Base-by-base conservation (phyloP, 2,329 filamentous ascomycete species). In the Botrytis squamosa region DNA sequence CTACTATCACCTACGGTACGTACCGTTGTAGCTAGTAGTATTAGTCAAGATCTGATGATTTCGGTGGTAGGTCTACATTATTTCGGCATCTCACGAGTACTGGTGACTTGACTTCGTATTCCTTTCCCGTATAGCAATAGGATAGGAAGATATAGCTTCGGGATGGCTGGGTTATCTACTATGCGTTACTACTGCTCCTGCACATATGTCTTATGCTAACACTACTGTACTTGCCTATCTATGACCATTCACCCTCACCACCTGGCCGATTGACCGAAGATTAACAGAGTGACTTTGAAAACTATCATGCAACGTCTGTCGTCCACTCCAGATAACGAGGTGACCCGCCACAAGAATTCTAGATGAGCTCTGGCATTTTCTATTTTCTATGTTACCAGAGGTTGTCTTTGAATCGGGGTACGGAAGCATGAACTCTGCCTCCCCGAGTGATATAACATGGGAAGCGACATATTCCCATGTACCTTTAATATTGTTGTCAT, bases 361-460 rank as follows among this genome's bases (percentile, higher is more conserved):
- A 65, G 69, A 71, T 63, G 69, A 64, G 62, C 33, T 64, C 57
- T 70, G 55, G n/a, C 62, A 55, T 33, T 52, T n/a, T 70, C 42
- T 40, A 55, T 33, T 33, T n/a, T 64, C 52, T 46, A 49, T 59
- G 57, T 67, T 64, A 57, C 55, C 55, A 60, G n/a, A 68, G 52
- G 64, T 67, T 33, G 63, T 65, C 25, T 71, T 72, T 66, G 72
- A 71, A 79, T 78, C 75, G 77, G 76, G 77, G 76, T 76, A 72
- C 79, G 79, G 79, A 79, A 77, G 78, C 75, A 79, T 44, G 66
- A 76, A 36, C 49, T 66, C 66, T 63, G 73, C 78, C 49, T 79
- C 78, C 78, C 79, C 77, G 75, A 77, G 76, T 77, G 74, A 74
- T 42, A 70, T 66, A 72, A 74, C 72, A 76, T 72, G 75, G 75